Evolutionary conservation across 495 filamentous ascomycete species (phyloP).

Genomic region (Astrothelium subdiscretum): DNA sequence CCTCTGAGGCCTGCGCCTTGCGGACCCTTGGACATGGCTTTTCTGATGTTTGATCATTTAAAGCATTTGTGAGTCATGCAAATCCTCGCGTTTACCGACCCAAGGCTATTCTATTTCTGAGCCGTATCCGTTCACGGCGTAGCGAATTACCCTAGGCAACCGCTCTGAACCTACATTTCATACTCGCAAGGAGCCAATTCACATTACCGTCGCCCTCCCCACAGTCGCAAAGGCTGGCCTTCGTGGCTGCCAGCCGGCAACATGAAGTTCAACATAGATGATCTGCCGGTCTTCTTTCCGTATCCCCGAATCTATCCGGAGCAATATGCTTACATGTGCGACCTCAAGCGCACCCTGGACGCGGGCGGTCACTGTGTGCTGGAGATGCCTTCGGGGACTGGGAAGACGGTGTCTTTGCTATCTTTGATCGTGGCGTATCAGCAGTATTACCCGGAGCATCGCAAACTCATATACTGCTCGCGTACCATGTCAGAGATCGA

Average conservation of each 20-base stretch:
- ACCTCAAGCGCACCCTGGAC: slow-evolving; percentile 94
- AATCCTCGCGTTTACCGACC: no score
- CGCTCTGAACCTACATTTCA: neutral
- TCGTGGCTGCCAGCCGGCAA: slow-evolving; percentile 23
- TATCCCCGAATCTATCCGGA: slow-evolving; percentile 97
- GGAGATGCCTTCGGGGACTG: slow-evolving; percentile 99
- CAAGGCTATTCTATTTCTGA: no score
- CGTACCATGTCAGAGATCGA: slow-evolving; percentile 95
- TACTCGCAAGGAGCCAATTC: neutral
- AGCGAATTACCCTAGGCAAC: no score
- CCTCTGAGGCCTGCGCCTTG: no score
- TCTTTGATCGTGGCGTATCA: slow-evolving; percentile 96
- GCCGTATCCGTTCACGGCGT: no score
- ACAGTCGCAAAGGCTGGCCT: neutral
- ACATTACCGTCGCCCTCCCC: neutral
- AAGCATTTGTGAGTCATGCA: no score
- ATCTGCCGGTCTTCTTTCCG: slow-evolving; percentile 88
- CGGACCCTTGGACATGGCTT: no score
- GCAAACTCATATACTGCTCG: slow-evolving; percentile 97
- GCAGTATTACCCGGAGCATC: slow-evolving; percentile 74
- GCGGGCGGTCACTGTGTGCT: slow-evolving; percentile 92
- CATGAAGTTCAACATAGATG: slow-evolving; percentile 98
- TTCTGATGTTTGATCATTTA: no score
- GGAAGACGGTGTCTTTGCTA: slow-evolving; percentile 91
- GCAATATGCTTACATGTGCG: slow-evolving; percentile 99